Conservation (phyloP, 768 basidiomycete genomes). For the Lentinula raphanica region DNA sequence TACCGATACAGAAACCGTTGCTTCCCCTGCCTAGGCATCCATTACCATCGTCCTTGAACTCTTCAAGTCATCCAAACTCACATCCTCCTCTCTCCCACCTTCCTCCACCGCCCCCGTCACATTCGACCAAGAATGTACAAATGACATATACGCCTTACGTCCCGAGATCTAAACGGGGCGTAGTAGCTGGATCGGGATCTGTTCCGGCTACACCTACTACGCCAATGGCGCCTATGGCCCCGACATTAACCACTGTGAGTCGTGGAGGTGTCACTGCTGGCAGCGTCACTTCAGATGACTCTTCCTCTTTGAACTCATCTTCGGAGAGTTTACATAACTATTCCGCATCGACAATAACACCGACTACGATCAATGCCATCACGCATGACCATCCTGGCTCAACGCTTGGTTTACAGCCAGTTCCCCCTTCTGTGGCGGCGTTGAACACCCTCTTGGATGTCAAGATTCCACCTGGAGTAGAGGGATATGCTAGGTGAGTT, state of each 20-base stretch:
- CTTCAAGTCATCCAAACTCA: too few relatives aligned
- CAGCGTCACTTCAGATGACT: not conserved
- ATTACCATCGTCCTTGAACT: constrained; percentile 1
- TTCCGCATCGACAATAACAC: not conserved
- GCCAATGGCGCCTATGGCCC: not conserved
- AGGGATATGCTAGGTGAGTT: constrained; percentile 65
- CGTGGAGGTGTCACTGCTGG: constrained; percentile 1
- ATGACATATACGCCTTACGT: constrained; percentile 85
- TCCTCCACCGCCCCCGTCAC: constrained; percentile 25
- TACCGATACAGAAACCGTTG: constrained; percentile 21
- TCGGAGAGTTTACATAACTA: not conserved
- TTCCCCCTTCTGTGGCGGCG: not conserved
- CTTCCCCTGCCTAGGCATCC: constrained; percentile 10
- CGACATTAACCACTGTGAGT: not conserved
- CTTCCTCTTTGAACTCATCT: not conserved
- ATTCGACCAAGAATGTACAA: constrained; percentile 30
- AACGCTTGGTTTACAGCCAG: not conserved
- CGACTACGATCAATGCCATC: not conserved
- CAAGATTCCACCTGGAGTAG: constrained; percentile 82
- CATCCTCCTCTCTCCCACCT: constrained; percentile 12
- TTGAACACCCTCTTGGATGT: constrained; percentile 64
- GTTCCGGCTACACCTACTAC: constrained; percentile 28
- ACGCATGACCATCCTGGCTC: not conserved
- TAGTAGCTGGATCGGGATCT: constrained; percentile 6
- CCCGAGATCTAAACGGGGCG: constrained; percentile 50